These are phyloP conservation scores for Amauroascus niger DNA, from an alignment of 2,329 filamentous ascomycete genomes.

Conservation along the genomic window DNA sequence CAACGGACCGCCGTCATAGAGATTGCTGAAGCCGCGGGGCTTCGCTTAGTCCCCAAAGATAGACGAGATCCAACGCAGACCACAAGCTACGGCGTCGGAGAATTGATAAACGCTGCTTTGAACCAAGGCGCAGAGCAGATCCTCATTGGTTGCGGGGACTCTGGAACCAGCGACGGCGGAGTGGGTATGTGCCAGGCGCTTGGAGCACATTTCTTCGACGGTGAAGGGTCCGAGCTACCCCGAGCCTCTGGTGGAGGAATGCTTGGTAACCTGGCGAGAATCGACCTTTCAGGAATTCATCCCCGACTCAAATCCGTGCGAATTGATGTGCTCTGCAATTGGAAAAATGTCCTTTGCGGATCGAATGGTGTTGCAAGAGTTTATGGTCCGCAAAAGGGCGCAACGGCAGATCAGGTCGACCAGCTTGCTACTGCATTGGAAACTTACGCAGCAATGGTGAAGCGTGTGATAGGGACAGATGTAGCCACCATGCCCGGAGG, in stretches of 20 bases:
- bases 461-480: constrained; percentile 28
- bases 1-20: constrained; percentile 41
- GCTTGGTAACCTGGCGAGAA: constrained; percentile 30
- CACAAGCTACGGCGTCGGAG: constrained; percentile 45
- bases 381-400: constrained; percentile 46
- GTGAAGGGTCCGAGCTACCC: constrained; percentile 31
- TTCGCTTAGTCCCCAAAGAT: constrained; percentile 41
- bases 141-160: constrained; percentile 46
- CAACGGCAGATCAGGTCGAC: constrained; percentile 37
- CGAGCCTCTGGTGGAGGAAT: constrained; percentile 36
- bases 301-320: constrained; percentile 28
- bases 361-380: constrained; percentile 42
- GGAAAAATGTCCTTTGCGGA: constrained; percentile 45
- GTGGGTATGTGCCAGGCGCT: constrained; percentile 48
- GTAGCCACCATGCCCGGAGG: constrained; percentile 38
- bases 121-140: constrained; percentile 40
- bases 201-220: constrained; percentile 38
- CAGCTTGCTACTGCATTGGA: constrained; percentile 38
- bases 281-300: constrained; percentile 37
- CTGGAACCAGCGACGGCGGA: constrained; percentile 46
- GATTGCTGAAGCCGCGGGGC: constrained; percentile 46
- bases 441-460: constrained; percentile 32
- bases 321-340: constrained; percentile 46
- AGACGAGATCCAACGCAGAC: constrained; percentile 41
- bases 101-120: constrained; percentile 41